Evolutionary conservation across 1,284 basidiomycete species (phyloP).

Genomic region (Dichomitus squalens): DNA sequence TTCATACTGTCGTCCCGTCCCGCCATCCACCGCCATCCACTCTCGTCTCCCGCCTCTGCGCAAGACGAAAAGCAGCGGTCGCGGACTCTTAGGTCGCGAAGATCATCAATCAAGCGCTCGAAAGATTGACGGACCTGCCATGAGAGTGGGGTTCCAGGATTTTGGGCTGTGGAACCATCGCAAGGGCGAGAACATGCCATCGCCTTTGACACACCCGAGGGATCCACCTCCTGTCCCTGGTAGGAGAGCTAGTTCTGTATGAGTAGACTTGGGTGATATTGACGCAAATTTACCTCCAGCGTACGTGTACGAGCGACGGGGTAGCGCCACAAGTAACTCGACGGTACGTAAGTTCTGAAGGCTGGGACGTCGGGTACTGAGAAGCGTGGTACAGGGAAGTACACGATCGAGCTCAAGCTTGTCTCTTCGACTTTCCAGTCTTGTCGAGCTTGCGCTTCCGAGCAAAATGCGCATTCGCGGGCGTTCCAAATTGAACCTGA

Average conservation of each 20-base stretch:
- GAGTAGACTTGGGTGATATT: constrained; percentile 1
- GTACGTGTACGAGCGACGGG: constrained; percentile 32
- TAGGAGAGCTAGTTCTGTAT: neutral
- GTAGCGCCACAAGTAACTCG: constrained; percentile 31
- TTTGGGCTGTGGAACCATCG: constrained; percentile 5
- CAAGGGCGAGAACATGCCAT: constrained; percentile 7
- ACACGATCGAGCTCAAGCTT: constrained; percentile 27
- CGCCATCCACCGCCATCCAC: constrained; percentile 26
- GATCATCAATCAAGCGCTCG: constrained; percentile 5
- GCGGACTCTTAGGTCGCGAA: constrained; percentile 18
- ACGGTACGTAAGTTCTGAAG: constrained; percentile 21
- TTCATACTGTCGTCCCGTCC: constrained; percentile 24
- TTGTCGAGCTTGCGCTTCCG: constrained; percentile 24
- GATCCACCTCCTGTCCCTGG: constrained; percentile 23
- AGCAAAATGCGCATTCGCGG: constrained; percentile 23
- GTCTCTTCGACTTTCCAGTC: constrained; percentile 23
- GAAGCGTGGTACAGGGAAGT: constrained; percentile 18
- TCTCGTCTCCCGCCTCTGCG: constrained; percentile 31
- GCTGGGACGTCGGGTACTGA: neutral
- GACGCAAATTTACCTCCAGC: constrained; percentile 17
- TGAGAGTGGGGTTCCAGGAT: constrained; percentile 4
- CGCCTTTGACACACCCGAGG: constrained; percentile 23
- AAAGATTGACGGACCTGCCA: neutral
- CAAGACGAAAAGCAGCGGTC: constrained; percentile 27
- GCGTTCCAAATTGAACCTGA: constrained; percentile 32